phyloP scores from a whole-genome alignment of 164 flowering plant genomes.

The Tetracentron sinense region DNA sequence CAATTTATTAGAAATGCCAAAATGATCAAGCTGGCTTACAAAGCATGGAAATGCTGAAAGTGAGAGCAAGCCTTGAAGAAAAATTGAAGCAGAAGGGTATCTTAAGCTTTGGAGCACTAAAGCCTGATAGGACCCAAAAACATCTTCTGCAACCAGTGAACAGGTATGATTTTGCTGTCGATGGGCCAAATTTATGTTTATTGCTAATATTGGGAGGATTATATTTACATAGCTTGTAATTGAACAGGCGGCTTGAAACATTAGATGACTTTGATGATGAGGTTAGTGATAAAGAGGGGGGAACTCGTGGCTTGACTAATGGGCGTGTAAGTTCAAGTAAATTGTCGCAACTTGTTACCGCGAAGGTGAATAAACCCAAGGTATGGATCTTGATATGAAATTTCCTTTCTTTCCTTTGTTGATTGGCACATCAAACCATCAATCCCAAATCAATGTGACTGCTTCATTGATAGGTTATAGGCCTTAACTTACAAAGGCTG shows the following conservation, averaged over 20 bases:
- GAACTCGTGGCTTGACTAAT: slow-evolving; percentile 19
- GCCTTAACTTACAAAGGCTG: too few species aligned
- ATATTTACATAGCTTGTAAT: slow-evolving; percentile 11
- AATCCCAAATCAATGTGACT: too few species aligned
- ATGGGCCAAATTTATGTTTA: neutral
- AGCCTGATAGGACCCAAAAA: slow-evolving; percentile 29
- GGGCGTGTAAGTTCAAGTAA: slow-evolving; percentile 30
- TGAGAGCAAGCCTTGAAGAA: slow-evolving; percentile 80
- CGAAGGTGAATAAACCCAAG: slow-evolving; percentile 58
- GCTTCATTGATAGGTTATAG: too few species aligned
- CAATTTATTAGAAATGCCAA: slow-evolving; percentile 28
- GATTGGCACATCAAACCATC: too few species aligned
- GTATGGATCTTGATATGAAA: slow-evolving; percentile 31
- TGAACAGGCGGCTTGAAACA: slow-evolving; percentile 62
- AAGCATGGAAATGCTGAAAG: slow-evolving; percentile 80
- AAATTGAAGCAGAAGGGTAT: slow-evolving; percentile 70
- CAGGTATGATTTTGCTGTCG: slow-evolving; percentile 32
- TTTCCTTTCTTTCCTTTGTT: neutral
- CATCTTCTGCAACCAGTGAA: slow-evolving; percentile 31
- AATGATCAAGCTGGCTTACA: slow-evolving; percentile 44
- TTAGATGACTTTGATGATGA: slow-evolving; percentile 84
- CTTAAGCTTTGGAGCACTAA: slow-evolving; percentile 33
- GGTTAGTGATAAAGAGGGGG: slow-evolving; percentile 27
- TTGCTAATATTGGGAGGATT: neutral
- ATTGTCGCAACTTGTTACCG: slow-evolving; percentile 37